Evolutionary conservation across 768 basidiomycete genomes (phyloP), one percentile per base, ranked within the genome.

Genomic region (Kondoa malvinella): DNA sequence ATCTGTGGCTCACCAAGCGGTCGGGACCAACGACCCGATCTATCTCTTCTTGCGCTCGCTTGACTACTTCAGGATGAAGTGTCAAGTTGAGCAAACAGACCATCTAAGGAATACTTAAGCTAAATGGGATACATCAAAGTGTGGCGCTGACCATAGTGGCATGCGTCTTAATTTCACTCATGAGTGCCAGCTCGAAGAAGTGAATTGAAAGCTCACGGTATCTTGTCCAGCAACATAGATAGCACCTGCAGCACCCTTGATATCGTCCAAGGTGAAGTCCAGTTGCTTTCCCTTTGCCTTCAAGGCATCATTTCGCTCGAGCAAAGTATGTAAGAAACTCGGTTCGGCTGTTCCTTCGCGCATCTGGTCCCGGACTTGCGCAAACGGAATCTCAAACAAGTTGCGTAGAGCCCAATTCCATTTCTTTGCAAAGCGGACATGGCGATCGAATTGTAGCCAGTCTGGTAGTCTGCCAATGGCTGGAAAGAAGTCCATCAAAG

Each of bases 211-310:
- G 25, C 59, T 27, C n/a, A 61, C 59, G 56, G 56, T 56, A 56
- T 61, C 59, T n/a, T 61, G 59, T 61, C 59, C 59, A 61, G 59
- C 59, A 61, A 61, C 31, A n/a, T 61, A 61, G 8, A 32, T 32
- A 61, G 12, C 59, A 8, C 59, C 59, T 12, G 59, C 26, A 27
- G 59, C 59, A 27, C 59, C 59, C 59, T 61, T 61, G 59, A 61
- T 61, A n/a, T 61, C 59, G 4, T 61, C 59, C 59, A 61, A 61
- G 4, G 26, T 61, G 31, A 61, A 61, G 25, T 61, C 59, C 8
- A 50, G 8, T 8, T 50, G 40, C 21, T 50, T 50, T 8, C 40
- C 40, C 40, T 50, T 50, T 50, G 8, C 12, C 8, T 8, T 61
- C 25, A 12, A 8, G 8, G 26, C 26, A 32, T 8, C 59, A 32